A percentile compares a stretch with the other conserved stretches of the same genome.
Evolutionary conservation across 805 yeast genomes (phyloP).

Genomic region (Wickerhamomyces ciferrii): DNA sequence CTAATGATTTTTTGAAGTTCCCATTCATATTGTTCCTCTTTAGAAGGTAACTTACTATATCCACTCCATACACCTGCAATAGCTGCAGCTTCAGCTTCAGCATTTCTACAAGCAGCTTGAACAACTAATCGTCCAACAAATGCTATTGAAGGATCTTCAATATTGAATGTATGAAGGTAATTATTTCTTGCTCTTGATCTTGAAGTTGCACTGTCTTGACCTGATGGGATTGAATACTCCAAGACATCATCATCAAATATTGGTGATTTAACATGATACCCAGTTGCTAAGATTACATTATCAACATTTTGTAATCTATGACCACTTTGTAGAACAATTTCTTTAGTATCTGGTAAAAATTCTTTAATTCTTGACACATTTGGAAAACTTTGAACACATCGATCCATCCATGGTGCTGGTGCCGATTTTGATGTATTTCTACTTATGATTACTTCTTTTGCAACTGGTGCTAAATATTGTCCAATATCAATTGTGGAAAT

Average conservation of each 20-base stretch:
- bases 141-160: conserved; percentile 40
- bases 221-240: conserved; percentile 19
- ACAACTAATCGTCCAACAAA: conserved; percentile 37
- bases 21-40: conserved; percentile 34
- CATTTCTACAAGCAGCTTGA: conserved; percentile 40
- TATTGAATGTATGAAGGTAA: conserved; percentile 41
- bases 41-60: conserved; percentile 31
- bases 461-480: conserved; percentile 34
- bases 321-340: conserved; percentile 27
- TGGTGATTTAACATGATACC: conserved; percentile 37
- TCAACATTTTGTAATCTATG: conserved; percentile 29
- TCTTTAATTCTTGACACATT: conserved; percentile 24
- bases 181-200: conserved; percentile 33
- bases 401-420: conserved; percentile 35
- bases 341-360: conserved; percentile 22
- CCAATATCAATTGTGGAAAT: conserved; percentile 39
- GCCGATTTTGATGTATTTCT: conserved; percentile 65
- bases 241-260: conserved; percentile 25
- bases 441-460: conserved; percentile 50
- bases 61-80: conserved; percentile 54
- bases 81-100: conserved; percentile 49
- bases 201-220: conserved; percentile 13
- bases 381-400: conserved; percentile 17
- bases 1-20: conserved; percentile 20
- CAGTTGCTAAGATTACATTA: conserved; percentile 35